Percentiles rank a stretch among this genome's conserved stretches.
These are phyloP conservation scores for Colletotrichum cereale DNA, from an alignment of 2,329 filamentous ascomycete species.

Conservation along the genomic window DNA sequence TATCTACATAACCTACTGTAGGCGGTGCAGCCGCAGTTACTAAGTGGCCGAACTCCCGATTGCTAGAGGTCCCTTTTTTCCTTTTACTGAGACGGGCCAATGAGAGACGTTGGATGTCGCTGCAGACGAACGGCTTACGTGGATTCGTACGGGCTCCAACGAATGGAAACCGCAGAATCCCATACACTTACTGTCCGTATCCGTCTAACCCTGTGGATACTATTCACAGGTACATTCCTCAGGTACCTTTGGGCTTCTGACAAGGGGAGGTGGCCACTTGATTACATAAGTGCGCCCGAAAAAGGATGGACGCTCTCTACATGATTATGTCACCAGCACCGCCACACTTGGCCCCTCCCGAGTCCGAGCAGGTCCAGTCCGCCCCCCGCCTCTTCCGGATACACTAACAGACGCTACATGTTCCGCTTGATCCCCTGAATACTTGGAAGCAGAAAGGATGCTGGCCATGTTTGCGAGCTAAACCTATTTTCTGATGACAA, in stretches of 20 bases:
- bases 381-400: no score
- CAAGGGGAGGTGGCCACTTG: neutral
- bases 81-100: conserved; percentile 7
- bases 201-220: no score
- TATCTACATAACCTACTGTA: neutral
- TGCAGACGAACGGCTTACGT: conserved; percentile 14
- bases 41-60: neutral
- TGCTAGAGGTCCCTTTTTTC: conserved; percentile 1
- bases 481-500: conserved; percentile 13
- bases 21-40: conserved; percentile 7
- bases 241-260: no score
- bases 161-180: conserved; percentile 8
- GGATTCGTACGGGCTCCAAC: neutral
- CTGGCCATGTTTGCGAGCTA: neutral
- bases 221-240: no score
- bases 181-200: neutral
- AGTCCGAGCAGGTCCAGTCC: neutral
- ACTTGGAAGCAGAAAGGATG: neutral
- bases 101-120: neutral
- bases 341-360: conserved; percentile 17
- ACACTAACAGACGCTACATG: neutral
- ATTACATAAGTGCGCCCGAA: neutral
- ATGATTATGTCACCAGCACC: conserved; percentile 36
- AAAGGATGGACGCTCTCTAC: no score
- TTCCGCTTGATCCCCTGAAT: neutral